Conservation (phyloP, 2,329 filamentous ascomycete species). For the Nemania diffusa region DNA sequence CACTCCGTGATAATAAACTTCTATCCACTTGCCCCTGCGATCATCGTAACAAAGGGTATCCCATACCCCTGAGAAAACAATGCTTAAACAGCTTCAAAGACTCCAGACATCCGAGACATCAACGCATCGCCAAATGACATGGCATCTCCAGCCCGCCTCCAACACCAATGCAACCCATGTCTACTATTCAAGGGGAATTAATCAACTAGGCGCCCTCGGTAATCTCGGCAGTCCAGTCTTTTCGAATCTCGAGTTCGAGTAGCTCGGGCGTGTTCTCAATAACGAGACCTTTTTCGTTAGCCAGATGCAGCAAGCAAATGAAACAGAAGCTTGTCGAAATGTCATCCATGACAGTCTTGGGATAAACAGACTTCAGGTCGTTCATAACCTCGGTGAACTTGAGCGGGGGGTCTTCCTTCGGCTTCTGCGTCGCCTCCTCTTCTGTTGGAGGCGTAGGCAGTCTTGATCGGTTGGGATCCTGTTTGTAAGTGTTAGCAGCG, state of each 20-base stretch:
- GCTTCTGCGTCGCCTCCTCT: slow-evolving; percentile 45
- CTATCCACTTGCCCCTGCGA: not conserved
- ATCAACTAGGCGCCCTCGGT: slow-evolving; percentile 48
- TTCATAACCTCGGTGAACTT: slow-evolving; percentile 96
- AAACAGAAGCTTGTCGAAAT: slow-evolving; percentile 95
- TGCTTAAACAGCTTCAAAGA: slow-evolving; percentile 2
- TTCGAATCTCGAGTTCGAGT: slow-evolving; percentile 69
- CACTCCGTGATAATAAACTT: not conserved
- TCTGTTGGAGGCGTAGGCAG: slow-evolving; percentile 47
- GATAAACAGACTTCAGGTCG: slow-evolving; percentile 84
- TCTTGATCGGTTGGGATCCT: slow-evolving; percentile 46
- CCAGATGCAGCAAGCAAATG: slow-evolving; percentile 89
- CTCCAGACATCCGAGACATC: not conserved
- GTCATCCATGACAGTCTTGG: slow-evolving; percentile 85
- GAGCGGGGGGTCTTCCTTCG: slow-evolving; percentile 63
- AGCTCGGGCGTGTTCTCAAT: slow-evolving; percentile 73
- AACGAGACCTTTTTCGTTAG: slow-evolving; percentile 89
- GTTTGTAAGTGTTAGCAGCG: slow-evolving; percentile 26
- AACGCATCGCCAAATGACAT: not conserved
- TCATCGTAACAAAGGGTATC: slow-evolving; percentile 25
- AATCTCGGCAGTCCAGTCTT: slow-evolving; percentile 70
- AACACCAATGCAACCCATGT: not conserved
- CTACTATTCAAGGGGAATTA: not conserved
- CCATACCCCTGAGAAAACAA: slow-evolving; percentile 10
- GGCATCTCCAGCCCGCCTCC: not conserved